Evolutionary conservation across 208 protist genomes (phyloP).

Genomic region (Leptomonas seymouri): DNA sequence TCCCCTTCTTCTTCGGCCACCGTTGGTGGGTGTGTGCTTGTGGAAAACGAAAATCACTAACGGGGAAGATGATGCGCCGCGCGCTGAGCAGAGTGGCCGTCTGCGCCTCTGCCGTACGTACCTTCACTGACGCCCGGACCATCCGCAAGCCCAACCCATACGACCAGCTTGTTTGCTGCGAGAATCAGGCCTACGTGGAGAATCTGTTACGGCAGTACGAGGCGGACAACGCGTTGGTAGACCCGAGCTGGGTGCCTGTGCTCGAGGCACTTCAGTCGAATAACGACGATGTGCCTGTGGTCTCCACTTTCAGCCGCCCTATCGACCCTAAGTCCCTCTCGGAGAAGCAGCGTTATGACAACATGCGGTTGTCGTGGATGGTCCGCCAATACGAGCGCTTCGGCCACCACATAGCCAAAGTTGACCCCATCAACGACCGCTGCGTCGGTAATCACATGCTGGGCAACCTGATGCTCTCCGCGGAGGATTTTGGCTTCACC

Average conservation of each 20-base stretch:
- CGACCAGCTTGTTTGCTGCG: constrained; percentile 71
- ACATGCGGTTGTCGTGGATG: constrained; percentile 92
- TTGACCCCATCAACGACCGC: constrained; percentile 69
- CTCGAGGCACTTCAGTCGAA: constrained; percentile 68
- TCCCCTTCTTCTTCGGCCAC: neutral
- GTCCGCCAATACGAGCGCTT: constrained; percentile 86
- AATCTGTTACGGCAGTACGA: constrained; percentile 79
- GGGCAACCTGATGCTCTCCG: constrained; percentile 48
- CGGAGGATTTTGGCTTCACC: constrained; percentile 82
- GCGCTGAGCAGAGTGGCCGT: constrained; percentile 31
- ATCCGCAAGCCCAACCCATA: constrained; percentile 77
- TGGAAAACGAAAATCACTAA: neutral
- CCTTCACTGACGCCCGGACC: constrained; percentile 77
- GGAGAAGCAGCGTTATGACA: constrained; percentile 84
- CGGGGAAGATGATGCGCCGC: constrained; percentile 75
- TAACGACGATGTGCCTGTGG: constrained; percentile 56
- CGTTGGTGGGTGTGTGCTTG: neutral
- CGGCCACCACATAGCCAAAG: constrained; percentile 81
- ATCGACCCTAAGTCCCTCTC: constrained; percentile 58
- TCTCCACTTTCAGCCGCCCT: constrained; percentile 78
- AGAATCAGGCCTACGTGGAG: constrained; percentile 85
- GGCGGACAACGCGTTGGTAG: constrained; percentile 68
- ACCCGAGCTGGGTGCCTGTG: constrained; percentile 82
- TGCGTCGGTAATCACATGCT: constrained; percentile 22
- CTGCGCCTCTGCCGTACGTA: constrained; percentile 29